These are phyloP conservation scores for Sporothrix luriei DNA, from an alignment of 2,329 filamentous ascomycete genomes.

Conservation along the genomic window DNA sequence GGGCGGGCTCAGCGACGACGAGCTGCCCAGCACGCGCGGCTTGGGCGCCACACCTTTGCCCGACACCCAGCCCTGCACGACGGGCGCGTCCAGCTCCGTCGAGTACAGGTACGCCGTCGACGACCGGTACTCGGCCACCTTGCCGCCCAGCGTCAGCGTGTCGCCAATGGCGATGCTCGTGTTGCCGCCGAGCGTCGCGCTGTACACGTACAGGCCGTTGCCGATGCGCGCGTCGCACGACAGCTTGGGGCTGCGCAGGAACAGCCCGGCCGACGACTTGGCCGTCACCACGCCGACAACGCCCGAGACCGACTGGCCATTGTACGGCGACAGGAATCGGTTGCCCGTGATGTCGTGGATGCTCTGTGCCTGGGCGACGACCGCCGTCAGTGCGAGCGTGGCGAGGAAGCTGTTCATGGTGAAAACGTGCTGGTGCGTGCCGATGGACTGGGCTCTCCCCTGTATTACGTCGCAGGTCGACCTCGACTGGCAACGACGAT, in stretches of 20 bases:
- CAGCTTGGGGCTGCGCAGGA: constrained; percentile 61
- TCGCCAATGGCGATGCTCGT: constrained; percentile 60
- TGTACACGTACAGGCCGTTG: constrained; percentile 67
- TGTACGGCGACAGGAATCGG: constrained; percentile 63
- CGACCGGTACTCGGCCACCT: constrained; percentile 60
- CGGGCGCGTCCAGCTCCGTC: constrained; percentile 60
- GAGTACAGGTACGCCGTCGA: constrained; percentile 61
- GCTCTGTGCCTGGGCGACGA: constrained; percentile 40
- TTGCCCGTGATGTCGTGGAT: constrained; percentile 68
- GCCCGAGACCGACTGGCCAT: constrained; percentile 58
- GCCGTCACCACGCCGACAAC: constrained; percentile 67
- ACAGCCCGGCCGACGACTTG: constrained; percentile 63
- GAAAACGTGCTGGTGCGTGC: neutral
- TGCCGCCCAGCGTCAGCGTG: constrained; percentile 61
- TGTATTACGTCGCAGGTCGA: too few relatives aligned
- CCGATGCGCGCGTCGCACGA: constrained; percentile 60
- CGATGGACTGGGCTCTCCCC: neutral
- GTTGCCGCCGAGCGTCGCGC: constrained; percentile 53
- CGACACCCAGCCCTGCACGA: constrained; percentile 20
- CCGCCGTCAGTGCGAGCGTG: constrained; percentile 21
- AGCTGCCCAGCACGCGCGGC: constrained; percentile 63
- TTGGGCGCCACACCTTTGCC: constrained; percentile 25
- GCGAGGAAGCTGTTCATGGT: constrained; percentile 26
- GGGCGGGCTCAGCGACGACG: constrained; percentile 58
- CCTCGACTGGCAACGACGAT: neutral